These are phyloP conservation scores for Glycine soja DNA, from an alignment of 306 rosid species.

Conservation along the genomic window DNA sequence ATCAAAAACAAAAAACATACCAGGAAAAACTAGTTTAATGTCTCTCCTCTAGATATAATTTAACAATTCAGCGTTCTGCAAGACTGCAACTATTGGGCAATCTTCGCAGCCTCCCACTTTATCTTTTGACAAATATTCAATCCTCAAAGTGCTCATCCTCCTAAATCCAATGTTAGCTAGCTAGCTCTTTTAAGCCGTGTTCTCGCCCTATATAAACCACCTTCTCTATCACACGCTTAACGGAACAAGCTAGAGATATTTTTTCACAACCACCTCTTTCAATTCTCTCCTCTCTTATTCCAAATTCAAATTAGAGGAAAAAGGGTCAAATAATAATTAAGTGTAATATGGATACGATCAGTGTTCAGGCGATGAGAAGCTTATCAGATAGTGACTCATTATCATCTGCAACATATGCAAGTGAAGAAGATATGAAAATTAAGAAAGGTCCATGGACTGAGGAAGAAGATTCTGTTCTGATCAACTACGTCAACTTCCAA, in stretches of 20 bases:
- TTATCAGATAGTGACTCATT: conserved; percentile 48
- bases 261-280: not conserved
- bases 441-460: conserved; percentile 82
- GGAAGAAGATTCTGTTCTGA: conserved; percentile 65
- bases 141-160: conserved; percentile 42
- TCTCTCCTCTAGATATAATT: too few species aligned
- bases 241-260: not conserved
- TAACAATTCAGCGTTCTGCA: conserved; percentile 5
- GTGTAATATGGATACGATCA: too few species aligned
- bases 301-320: too few species aligned
- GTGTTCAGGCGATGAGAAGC: conserved; percentile 23
- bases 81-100: conserved; percentile 18
- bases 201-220: conserved; percentile 39
- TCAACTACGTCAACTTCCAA: conserved; percentile 47
- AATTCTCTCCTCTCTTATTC: not conserved
- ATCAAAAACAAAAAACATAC: not conserved
- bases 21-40: not conserved
- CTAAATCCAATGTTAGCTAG: conserved; percentile 40
- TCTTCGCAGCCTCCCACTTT: conserved; percentile 46
- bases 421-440: conserved; percentile 47
- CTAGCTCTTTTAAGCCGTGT: too few species aligned
- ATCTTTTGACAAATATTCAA: conserved; percentile 40
- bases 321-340: too few species aligned
- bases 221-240: not conserved
- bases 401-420: conserved; percentile 32